phyloP scores from a whole-genome alignment of 768 basidiomycete genomes.

The Tylopilus vinaceipallidus region DNA sequence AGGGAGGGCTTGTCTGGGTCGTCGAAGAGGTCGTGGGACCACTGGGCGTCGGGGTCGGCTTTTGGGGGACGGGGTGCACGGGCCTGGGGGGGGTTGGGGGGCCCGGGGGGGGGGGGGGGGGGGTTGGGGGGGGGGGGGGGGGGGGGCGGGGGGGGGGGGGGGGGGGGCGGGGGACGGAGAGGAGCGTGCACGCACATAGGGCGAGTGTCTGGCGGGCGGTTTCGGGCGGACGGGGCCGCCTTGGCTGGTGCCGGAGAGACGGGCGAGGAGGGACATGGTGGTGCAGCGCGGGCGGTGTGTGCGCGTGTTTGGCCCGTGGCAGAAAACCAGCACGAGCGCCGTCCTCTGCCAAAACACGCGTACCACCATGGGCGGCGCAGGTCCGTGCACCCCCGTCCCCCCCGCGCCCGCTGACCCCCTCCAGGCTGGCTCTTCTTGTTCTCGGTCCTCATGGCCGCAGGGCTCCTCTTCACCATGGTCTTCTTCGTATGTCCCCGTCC shows the following conservation, averaged over 20 bases:
- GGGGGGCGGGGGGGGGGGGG: constrained; percentile 23
- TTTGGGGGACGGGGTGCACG: constrained; percentile 56
- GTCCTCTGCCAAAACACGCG: neutral
- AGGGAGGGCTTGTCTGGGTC: constrained; percentile 53
- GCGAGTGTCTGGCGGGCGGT: constrained; percentile 30
- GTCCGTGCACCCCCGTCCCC: constrained; percentile 27
- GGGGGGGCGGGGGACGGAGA: constrained; percentile 17
- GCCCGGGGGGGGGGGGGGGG: neutral
- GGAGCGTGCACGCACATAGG: constrained; percentile 35
- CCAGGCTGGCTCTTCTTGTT: constrained; percentile 98
- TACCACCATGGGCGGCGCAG: constrained; percentile 41
- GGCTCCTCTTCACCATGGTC: constrained; percentile 96
- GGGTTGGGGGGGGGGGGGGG: constrained; percentile 55
- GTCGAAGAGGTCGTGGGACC: constrained; percentile 74
- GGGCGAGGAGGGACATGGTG: constrained; percentile 32
- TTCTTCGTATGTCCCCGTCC: constrained; percentile 79
- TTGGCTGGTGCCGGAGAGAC: constrained; percentile 25
- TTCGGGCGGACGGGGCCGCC: constrained; percentile 33
- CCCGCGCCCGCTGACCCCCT: neutral
- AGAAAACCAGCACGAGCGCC: constrained; percentile 16
- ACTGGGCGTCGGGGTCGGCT: constrained; percentile 61
- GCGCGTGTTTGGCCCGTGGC: constrained; percentile 30
- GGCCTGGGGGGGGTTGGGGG: constrained; percentile 17
- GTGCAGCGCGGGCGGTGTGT: constrained; percentile 19
- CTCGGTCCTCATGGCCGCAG: constrained; percentile 92